Evolutionary conservation across 139 green algal genomes (phyloP), one percentile per base, ranked within the genome.

Genomic region (Micractinium conductrix): DNA sequence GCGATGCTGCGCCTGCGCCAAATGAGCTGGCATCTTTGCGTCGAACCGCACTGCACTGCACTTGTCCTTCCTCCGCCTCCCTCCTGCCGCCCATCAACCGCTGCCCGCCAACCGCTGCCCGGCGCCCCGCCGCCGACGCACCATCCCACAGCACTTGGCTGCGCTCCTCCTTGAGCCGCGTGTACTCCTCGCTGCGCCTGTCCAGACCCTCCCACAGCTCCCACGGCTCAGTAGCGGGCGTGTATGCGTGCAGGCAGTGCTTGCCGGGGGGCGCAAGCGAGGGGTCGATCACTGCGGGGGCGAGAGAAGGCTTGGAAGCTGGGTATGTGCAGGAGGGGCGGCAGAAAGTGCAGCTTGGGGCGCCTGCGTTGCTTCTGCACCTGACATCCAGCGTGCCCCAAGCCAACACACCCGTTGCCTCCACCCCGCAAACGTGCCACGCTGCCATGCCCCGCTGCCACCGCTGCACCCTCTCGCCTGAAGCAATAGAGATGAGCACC

Each of bases 101-200:
- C 72, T 44, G 9, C 26, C 3, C 45, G 10, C 73, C 45, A 17
- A n/a, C 17, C 28, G 21, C 69, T 14, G 69, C 69, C 38, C 37
- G 53, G 28, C 5, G 17, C 37, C 21, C 37, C 30, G 19, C 37
- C 37, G 3, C 21, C 55, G 17, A 74, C 76, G 24, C 76, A 82
- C 76, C 76, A 22, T 82, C 58, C 76, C 76, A 82, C 76, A 82
- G 76, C 80, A 92, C 84, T 78, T 91, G 74, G 40, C 74, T 91
- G 12, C 96, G 88, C 90, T 99, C 92, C 90, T 97, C 90, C 88
- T 99, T 99, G 1, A 99, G 87, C 30, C 68, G 26, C 48, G 92
- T 86, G 88, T 99, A 99, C 90, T 98, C 91, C 8, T 91, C 65
- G 40, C 89, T 96, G 79, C 76, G 80, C 2, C 89, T 68, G 55